phyloP scores from a whole-genome alignment of 1,284 basidiomycete species.

The Termitomyces sp. region DNA sequence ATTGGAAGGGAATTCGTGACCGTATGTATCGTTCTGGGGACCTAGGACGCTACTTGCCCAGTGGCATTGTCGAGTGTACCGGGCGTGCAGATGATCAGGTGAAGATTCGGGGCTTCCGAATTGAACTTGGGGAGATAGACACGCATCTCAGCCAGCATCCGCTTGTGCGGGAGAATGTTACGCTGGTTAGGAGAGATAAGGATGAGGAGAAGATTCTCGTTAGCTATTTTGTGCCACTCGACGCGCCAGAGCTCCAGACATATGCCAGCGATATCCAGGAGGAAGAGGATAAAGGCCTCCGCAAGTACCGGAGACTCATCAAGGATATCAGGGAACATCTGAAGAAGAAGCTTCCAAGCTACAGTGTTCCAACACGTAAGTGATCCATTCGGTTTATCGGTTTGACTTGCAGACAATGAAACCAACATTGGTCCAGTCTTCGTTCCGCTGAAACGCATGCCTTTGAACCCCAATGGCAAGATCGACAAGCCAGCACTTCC shows the following conservation, averaged over 20 bases:
- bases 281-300: conserved; percentile 58
- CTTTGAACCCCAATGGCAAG: conserved; percentile 98
- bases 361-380: conserved; percentile 84
- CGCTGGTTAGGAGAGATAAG: conserved; percentile 94
- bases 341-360: conserved; percentile 95
- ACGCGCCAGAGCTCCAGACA: conserved; percentile 65
- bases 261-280: conserved; percentile 71
- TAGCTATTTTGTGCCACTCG: conserved; percentile 95
- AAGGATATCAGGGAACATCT: conserved; percentile 93
- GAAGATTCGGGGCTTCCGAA: conserved; percentile 99
- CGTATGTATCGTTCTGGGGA: conserved; percentile 98
- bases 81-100: conserved; percentile 98
- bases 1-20: conserved; percentile 98
- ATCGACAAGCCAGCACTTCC: conserved; percentile 98
- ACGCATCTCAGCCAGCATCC: conserved; percentile 94
- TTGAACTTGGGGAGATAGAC: conserved; percentile 98
- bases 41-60: conserved; percentile 90
- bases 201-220: conserved; percentile 99
- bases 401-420: conserved; percentile 6
- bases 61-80: conserved; percentile 95
- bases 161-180: conserved; percentile 94
- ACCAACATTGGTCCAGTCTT: conserved; percentile 57
- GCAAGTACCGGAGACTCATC: conserved; percentile 83
- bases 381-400: conserved; percentile 12
- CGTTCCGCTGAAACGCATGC: conserved; percentile 93